phyloP scores from a whole-genome alignment of 1,284 basidiomycete genomes.

The Irpex rosettiformis region DNA sequence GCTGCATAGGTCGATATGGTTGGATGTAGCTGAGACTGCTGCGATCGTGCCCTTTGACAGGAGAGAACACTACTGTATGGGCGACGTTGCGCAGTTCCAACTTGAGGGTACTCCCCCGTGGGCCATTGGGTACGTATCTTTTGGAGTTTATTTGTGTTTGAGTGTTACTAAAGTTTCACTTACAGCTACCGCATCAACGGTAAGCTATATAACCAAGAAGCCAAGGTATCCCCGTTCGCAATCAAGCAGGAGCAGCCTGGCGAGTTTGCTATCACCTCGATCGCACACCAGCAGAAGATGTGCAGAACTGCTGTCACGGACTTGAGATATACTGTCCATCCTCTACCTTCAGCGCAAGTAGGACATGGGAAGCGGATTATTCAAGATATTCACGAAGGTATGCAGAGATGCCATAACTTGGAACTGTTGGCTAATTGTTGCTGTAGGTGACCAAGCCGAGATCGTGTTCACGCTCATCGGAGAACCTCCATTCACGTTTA shows the following conservation, averaged over 20 bases:
- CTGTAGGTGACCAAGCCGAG: slow-evolving; percentile 83
- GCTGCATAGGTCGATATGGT: slow-evolving; percentile 63
- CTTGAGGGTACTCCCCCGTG: slow-evolving; percentile 96
- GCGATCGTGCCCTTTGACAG: slow-evolving; percentile 84
- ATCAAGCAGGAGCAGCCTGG: slow-evolving; percentile 81
- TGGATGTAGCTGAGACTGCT: slow-evolving; percentile 93
- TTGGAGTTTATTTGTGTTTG: not conserved
- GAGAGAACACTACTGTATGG: slow-evolving; percentile 84
- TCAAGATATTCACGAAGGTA: slow-evolving; percentile 87
- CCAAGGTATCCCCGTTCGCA: slow-evolving; percentile 79
- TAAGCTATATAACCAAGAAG: slow-evolving; percentile 72
- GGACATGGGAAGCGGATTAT: slow-evolving; percentile 78
- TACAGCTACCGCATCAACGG: slow-evolving; percentile 79
- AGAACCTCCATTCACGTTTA: slow-evolving; percentile 94
- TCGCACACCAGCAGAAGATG: slow-evolving; percentile 89
- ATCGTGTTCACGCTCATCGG: slow-evolving; percentile 88
- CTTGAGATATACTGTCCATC: slow-evolving; percentile 75
- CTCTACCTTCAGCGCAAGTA: slow-evolving; percentile 85
- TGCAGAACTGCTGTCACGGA: slow-evolving; percentile 82
- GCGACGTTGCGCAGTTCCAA: slow-evolving; percentile 88
- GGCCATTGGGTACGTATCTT: slow-evolving; percentile 71
- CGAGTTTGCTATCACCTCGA: slow-evolving; percentile 77
- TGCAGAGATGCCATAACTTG: slow-evolving; percentile 9
- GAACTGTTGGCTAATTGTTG: not conserved
- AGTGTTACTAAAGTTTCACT: not conserved